A percentile compares a stretch with the other conserved stretches of the same genome.
These are phyloP conservation scores for Stemphylium vesicarium DNA, from an alignment of 2,329 filamentous ascomycete genomes.

Conservation along the genomic window DNA sequence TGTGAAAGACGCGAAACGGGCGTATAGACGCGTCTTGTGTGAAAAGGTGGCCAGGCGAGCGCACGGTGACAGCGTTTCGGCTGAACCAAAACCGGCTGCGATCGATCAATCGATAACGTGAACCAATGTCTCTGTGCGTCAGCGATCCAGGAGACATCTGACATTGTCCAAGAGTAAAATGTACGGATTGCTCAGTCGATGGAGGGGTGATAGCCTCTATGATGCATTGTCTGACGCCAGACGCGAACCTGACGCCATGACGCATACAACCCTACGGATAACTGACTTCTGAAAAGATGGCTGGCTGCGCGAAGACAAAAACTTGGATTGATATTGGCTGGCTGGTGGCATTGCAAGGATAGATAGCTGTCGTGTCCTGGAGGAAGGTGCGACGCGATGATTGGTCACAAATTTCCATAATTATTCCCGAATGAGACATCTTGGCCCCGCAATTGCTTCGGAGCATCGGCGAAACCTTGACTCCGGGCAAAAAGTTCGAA, in stretches of 20 bases:
- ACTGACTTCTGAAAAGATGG: conserved; percentile 13
- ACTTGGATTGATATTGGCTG: conserved; percentile 13
- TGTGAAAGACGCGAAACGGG: conserved; percentile 31
- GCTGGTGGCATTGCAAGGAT: conserved; percentile 21
- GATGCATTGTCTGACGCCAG: not conserved
- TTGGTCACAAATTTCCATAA: conserved; percentile 21
- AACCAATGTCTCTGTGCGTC: not conserved
- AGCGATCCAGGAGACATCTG: not conserved
- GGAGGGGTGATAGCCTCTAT: not conserved
- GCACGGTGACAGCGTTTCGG: conserved; percentile 31
- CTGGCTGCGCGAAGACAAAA: conserved; percentile 12
- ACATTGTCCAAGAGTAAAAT: not conserved
- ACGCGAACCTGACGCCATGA: not conserved
- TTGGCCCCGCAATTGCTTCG: conserved; percentile 23
- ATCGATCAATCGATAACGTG: conserved; percentile 10
- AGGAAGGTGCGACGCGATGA: conserved; percentile 33
- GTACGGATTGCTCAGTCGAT: not conserved
- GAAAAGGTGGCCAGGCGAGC: conserved; percentile 23
- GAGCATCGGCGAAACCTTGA: conserved; percentile 11
- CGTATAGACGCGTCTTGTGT: conserved; percentile 42
- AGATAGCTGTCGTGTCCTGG: conserved; percentile 31
- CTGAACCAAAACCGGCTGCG: conserved; percentile 18
- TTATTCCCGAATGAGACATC: conserved; percentile 16
- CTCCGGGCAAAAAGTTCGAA: conserved; percentile 28
- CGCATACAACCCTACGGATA: not conserved